Conservation (phyloP, 495 filamentous ascomycete genomes). For the Annulohypoxylon moriforme region DNA sequence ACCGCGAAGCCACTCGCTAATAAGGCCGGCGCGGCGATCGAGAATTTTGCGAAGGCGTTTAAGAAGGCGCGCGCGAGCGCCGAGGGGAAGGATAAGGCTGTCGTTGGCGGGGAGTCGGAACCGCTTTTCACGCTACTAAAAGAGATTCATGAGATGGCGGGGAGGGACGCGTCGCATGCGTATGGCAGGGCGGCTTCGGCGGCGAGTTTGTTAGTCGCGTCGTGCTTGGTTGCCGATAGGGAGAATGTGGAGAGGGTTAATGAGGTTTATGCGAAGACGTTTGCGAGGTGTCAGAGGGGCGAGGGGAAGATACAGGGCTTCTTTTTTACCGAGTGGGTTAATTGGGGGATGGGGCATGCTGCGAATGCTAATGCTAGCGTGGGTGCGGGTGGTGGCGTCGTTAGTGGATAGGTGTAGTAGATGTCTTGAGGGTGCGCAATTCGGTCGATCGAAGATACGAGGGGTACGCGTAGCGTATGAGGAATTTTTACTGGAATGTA, state of each 20-base stretch:
- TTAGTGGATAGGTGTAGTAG: neutral
- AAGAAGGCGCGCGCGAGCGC: conserved; percentile 62
- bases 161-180: conserved; percentile 64
- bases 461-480: too few relatives aligned
- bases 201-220: conserved; percentile 61
- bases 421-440: neutral
- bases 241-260: conserved; percentile 49
- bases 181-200: conserved; percentile 62
- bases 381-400: neutral
- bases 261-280: conserved; percentile 56
- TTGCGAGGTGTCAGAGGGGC: conserved; percentile 57
- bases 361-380: conserved; percentile 23
- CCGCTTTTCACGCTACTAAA: neutral
- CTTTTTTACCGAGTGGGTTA: conserved; percentile 66
- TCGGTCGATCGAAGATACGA: neutral
- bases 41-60: conserved; percentile 74
- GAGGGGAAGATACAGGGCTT: conserved; percentile 60
- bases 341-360: conserved; percentile 67
- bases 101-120: too few relatives aligned
- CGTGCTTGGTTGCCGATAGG: conserved; percentile 53
- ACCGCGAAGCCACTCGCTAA: conserved; percentile 77
- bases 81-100: too few relatives aligned
- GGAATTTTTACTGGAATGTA: too few relatives aligned
- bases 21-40: conserved; percentile 75
- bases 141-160: conserved; percentile 52